Evolutionary conservation across 805 yeast species (phyloP).

Genomic region (Torulaspora quercuum): DNA sequence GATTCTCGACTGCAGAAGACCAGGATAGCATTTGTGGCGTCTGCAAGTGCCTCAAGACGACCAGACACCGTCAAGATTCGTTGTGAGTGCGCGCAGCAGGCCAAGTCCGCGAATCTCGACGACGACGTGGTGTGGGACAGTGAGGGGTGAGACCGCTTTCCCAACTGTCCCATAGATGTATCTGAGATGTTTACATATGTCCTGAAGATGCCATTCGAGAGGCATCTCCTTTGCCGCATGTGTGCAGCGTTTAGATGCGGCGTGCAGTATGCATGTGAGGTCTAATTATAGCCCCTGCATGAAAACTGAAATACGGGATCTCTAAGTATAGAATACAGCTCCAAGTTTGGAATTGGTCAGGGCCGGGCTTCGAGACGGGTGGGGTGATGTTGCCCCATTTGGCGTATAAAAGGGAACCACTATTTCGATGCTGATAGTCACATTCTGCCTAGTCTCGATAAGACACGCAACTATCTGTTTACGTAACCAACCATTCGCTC

Average conservation of each 20-base stretch:
- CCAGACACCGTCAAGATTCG: conserved; percentile 3
- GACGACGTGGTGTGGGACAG: conserved; percentile 10
- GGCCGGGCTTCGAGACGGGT: not conserved
- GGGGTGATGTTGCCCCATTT: too few species aligned
- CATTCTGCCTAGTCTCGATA: too few species aligned
- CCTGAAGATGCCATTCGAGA: too few species aligned
- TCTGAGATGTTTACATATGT: too few species aligned
- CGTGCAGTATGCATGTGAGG: not conserved
- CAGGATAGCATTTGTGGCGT: conserved; percentile 2
- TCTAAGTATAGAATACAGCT: too few species aligned
- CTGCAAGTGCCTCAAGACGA: not conserved
- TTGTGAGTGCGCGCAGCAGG: too few species aligned
- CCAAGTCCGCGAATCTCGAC: too few species aligned
- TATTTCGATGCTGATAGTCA: too few species aligned
- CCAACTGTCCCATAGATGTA: too few species aligned
- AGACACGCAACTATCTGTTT: not conserved
- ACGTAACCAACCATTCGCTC: conserved; percentile 10
- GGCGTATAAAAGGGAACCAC: too few species aligned
- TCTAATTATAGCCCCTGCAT: conserved; percentile 4
- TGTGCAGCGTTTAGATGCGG: not conserved
- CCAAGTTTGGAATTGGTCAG: not conserved
- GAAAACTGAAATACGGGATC: too few species aligned
- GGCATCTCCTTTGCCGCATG: too few species aligned
- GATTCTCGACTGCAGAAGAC: not conserved
- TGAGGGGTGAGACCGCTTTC: conserved; percentile 6